Evolutionary conservation across 805 yeast species (phyloP).

Genomic region (Diddensiella santjacobensis): DNA sequence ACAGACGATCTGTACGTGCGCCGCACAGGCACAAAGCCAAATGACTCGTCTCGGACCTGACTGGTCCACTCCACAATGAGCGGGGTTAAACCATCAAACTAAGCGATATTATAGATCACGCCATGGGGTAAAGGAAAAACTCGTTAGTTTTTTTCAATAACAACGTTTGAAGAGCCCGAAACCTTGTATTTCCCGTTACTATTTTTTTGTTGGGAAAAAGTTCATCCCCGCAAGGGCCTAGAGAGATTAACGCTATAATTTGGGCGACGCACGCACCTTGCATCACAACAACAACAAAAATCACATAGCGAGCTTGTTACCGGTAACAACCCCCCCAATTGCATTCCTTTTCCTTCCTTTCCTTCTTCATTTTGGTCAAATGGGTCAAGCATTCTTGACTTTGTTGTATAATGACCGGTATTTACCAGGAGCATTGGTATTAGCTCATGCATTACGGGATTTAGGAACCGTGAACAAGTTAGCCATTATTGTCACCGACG

Average conservation of each 20-base stretch:
- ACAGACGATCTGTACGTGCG: no score
- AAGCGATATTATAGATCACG: no score
- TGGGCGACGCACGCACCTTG: not conserved
- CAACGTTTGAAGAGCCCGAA: no score
- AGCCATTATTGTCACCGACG: constrained; percentile 29
- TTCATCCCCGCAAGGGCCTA: no score
- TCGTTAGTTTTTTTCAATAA: no score
- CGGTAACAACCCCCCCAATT: not conserved
- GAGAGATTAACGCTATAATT: not conserved
- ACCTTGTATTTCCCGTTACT: no score
- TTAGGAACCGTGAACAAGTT: constrained; percentile 25
- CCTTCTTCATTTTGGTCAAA: not conserved
- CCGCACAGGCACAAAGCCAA: no score
- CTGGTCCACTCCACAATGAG: no score
- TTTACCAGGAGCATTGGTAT: constrained; percentile 46
- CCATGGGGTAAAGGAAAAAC: no score
- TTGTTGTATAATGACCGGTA: constrained; percentile 45
- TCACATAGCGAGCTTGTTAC: not conserved
- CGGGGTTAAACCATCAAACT: no score
- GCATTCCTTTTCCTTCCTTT: not conserved
- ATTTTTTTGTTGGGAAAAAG: no score
- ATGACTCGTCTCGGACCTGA: no score
- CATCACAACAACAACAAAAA: not conserved
- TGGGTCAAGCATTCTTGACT: constrained; percentile 38
- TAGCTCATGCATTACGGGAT: constrained; percentile 38